phyloP scores from a whole-genome alignment of 78 protist species.

The Dictyostelium discoideum region DNA sequence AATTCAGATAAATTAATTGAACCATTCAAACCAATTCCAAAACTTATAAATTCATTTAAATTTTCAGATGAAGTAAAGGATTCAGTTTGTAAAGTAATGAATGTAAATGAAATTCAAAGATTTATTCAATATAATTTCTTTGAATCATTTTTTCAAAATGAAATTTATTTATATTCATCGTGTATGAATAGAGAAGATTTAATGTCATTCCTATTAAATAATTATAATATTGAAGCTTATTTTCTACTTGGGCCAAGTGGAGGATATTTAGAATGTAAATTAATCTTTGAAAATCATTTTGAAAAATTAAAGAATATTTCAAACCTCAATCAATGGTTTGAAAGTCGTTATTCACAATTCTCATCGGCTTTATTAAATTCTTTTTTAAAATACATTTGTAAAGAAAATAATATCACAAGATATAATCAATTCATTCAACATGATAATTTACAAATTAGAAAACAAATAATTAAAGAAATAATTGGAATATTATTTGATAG shows the following conservation, averaged over 20 bases:
- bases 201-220: background rate
- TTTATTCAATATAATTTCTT: too few relatives aligned
- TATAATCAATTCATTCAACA: background rate
- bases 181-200: background rate
- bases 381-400: background rate
- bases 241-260: too few relatives aligned
- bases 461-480: background rate
- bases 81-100: background rate
- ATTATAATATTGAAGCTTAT: too few relatives aligned
- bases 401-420: too few relatives aligned
- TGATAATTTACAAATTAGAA: too few relatives aligned
- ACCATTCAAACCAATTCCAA: background rate
- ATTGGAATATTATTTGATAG: too few relatives aligned
- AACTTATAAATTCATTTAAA: background rate
- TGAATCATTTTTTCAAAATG: background rate
- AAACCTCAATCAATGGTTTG: too few relatives aligned
- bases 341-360: too few relatives aligned
- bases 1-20: too few relatives aligned
- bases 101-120: background rate
- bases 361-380: background rate
- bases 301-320: background rate
- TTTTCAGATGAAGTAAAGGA: background rate
- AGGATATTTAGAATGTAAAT: too few relatives aligned
- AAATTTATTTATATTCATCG: too few relatives aligned
- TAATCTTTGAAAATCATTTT: background rate